phyloP scores from a whole-genome alignment of 768 basidiomycete genomes.

The Boletus reticuloceps region DNA sequence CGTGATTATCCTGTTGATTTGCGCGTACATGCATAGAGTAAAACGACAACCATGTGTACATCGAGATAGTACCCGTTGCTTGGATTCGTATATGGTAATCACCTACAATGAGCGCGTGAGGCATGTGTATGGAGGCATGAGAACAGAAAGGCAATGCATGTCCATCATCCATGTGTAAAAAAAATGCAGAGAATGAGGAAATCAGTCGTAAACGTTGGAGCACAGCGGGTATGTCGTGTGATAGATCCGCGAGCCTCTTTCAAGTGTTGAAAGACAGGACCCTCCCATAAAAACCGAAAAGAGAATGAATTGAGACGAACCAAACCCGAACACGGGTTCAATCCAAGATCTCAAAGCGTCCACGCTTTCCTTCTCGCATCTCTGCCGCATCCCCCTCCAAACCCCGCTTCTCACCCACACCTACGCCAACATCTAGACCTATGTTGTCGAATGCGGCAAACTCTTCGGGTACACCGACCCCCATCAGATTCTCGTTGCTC shows the following conservation, averaged over 20 bases:
- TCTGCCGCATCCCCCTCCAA: conserved; percentile 37
- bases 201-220: not conserved
- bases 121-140: not conserved
- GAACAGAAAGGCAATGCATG: not conserved
- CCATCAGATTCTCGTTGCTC: conserved; percentile 57
- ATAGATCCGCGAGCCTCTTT: not conserved
- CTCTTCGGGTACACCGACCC: conserved; percentile 34
- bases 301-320: not conserved
- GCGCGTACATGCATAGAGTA: too few species aligned
- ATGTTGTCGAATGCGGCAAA: conserved; percentile 19
- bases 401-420: conserved; percentile 35
- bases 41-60: too few species aligned
- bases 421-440: conserved; percentile 9
- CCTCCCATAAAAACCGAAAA: not conserved
- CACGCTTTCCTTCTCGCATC: conserved; percentile 49
- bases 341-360: conserved; percentile 61
- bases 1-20: too few species aligned
- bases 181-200: too few species aligned
- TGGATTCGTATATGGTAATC: conserved; percentile 25
- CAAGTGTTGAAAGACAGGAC: not conserved
- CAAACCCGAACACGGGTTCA: conserved; percentile 24
- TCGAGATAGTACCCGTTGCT: too few species aligned
- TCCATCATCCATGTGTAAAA: too few species aligned
- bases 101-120: not conserved
- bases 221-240: not conserved